Conservation (phyloP, 768 basidiomycete genomes). For the Dendrothele bispora region DNA sequence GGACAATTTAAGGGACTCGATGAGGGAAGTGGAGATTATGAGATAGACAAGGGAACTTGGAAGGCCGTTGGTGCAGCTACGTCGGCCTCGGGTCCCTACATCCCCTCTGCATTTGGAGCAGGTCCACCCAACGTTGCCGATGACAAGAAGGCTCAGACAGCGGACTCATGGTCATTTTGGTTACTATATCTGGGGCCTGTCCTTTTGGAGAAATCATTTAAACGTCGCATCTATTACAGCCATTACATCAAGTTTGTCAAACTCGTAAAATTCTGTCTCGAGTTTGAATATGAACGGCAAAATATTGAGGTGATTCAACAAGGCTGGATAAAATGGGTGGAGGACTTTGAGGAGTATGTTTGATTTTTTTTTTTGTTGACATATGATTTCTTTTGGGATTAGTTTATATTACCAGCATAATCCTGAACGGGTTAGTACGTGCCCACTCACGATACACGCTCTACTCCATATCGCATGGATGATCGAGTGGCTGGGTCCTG, state of each 20-base stretch:
- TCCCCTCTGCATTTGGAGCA: conserved; percentile 26
- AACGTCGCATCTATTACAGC: conserved; percentile 23
- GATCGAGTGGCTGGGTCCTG: conserved; percentile 17
- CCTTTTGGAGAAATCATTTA: conserved; percentile 24
- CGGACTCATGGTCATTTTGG: conserved; percentile 32
- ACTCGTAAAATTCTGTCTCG: conserved; percentile 26
- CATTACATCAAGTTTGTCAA: conserved; percentile 31
- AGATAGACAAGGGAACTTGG: conserved; percentile 22
- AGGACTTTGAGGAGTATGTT: conserved; percentile 27
- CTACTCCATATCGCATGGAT: conserved; percentile 21
- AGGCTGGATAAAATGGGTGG: conserved; percentile 26
- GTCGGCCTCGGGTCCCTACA: conserved; percentile 20
- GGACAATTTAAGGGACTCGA: conserved; percentile 32
- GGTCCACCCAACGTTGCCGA: conserved; percentile 21
- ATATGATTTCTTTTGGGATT: neutral
- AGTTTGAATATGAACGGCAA: conserved; percentile 17
- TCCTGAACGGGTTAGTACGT: conserved; percentile 9
- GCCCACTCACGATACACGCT: conserved; percentile 20
- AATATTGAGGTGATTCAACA: conserved; percentile 16
- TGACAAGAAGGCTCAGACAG: conserved; percentile 19
- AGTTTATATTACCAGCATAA: conserved; percentile 23
- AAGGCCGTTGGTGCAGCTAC: conserved; percentile 32
- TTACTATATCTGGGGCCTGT: conserved; percentile 24
- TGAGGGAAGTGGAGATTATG: conserved; percentile 19
- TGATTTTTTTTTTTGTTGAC: neutral